Percentiles rank a stretch among this genome's conserved stretches.
phyloP scores from a whole-genome alignment of 805 yeast species.

The Candida boleticola region DNA sequence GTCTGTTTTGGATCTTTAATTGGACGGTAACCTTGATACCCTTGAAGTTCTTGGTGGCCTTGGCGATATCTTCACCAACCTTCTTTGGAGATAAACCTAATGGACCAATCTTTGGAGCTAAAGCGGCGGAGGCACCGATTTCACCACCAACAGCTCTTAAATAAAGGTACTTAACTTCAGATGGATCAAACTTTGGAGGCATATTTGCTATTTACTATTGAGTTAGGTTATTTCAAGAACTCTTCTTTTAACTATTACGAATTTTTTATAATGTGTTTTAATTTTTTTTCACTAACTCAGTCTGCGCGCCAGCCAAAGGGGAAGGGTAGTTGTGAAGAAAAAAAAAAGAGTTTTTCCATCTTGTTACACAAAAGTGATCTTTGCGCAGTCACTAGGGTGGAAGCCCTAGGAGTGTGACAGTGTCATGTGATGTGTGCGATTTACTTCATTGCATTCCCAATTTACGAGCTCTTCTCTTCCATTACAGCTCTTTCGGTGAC shows the following conservation, averaged over 20 bases:
- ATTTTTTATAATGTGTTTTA: not conserved
- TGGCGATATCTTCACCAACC: constrained; percentile 99
- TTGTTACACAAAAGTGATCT: constrained; percentile 6
- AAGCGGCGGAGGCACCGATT: constrained; percentile 99
- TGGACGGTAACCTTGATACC: constrained; percentile 99
- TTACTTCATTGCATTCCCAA: no score
- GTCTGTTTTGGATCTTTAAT: constrained; percentile 99
- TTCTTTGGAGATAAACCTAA: constrained; percentile 99
- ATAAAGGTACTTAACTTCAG: constrained; percentile 97
- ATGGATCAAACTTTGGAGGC: constrained; percentile 99
- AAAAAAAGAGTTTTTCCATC: not conserved
- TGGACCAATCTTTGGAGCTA: constrained; percentile 99
- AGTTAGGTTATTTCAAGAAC: not conserved
- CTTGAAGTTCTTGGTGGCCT: constrained; percentile 98
- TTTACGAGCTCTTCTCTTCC: no score
- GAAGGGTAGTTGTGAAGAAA: not conserved
- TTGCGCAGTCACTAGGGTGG: constrained; percentile 15
- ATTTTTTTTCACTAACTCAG: constrained; percentile 1
- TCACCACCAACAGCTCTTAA: constrained; percentile 99
- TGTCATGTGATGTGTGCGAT: no score
- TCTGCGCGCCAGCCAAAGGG: constrained; percentile 4
- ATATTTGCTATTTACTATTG: constrained; percentile 36
- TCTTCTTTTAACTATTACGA: not conserved
- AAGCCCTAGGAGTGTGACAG: constrained; percentile 19
- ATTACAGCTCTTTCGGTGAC: no score